These are phyloP conservation scores for Fraxinus dipetala DNA, from an alignment of 305 asterid genomes.

Conservation along the genomic window DNA sequence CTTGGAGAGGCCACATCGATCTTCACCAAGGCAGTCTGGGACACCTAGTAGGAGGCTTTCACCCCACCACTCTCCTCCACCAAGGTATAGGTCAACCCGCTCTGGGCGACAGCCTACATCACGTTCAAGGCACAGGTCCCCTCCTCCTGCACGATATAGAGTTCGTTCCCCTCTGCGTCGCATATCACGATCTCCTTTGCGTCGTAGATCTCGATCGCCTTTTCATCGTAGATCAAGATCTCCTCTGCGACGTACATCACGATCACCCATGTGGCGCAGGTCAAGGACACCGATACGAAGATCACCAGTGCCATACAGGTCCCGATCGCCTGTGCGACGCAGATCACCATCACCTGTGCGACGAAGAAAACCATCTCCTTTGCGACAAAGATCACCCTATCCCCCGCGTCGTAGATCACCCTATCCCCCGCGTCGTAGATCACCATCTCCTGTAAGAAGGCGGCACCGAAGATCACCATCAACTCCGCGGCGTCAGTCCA, in stretches of 20 bases:
- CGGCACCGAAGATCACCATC: constrained; percentile 46
- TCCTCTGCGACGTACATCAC: constrained; percentile 25
- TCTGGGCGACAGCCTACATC: constrained; percentile 47
- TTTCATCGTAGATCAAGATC: constrained; percentile 50
- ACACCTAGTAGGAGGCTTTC: constrained; percentile 56
- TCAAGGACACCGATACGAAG: constrained; percentile 44
- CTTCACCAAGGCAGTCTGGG: constrained; percentile 50
- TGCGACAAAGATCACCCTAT: constrained; percentile 12
- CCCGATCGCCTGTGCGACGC: constrained; percentile 50
- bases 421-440: constrained; percentile 35
- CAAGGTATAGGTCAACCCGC: constrained; percentile 44
- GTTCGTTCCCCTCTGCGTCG: constrained; percentile 53
- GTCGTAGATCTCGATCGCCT: constrained; percentile 53
- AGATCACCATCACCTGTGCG: constrained; percentile 37
- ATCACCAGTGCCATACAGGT: constrained; percentile 38
- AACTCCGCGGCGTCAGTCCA: constrained; percentile 42
- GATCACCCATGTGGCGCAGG: constrained; percentile 45
- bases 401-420: constrained; percentile 26
- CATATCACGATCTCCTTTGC: constrained; percentile 59
- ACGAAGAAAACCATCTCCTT: constrained; percentile 36
- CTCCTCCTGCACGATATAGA: constrained; percentile 58
- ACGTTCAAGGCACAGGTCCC: constrained; percentile 51
- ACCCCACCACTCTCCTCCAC: constrained; percentile 51
- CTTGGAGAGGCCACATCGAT: constrained; percentile 43
- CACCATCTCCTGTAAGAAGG: constrained; percentile 55